Conservation (phyloP, 148 eudicot species). For the Rheum nobile region DNA sequence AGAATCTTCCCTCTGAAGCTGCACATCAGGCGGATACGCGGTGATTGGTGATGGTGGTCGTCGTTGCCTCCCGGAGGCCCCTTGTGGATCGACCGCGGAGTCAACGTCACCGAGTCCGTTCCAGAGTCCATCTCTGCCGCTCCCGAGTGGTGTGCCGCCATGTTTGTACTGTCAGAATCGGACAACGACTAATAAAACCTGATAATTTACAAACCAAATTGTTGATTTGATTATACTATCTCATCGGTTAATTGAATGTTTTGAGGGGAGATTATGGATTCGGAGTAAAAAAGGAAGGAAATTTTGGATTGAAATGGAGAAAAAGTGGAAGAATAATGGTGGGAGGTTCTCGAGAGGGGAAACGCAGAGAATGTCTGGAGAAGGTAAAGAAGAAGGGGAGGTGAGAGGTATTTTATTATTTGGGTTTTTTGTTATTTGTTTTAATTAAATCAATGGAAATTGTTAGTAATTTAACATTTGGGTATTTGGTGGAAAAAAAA, state of each 20-base stretch:
- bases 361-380: slow-evolving; percentile 1
- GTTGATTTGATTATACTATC: too few species aligned
- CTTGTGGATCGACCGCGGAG: too few species aligned
- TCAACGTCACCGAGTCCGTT: too few species aligned
- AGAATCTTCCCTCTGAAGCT: slow-evolving; percentile 88
- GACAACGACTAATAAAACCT: background rate
- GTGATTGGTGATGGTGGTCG: slow-evolving; percentile 6
- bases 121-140: slow-evolving; percentile 24
- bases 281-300: background rate
- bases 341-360: background rate
- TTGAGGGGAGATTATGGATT: too few species aligned
- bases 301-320: background rate
- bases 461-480: too few species aligned
- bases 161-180: background rate
- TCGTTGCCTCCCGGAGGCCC: slow-evolving; percentile 7
- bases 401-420: too few species aligned
- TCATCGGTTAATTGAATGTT: too few species aligned
- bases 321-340: background rate
- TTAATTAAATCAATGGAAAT: too few species aligned
- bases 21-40: slow-evolving; percentile 66
- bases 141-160: slow-evolving; percentile 10
- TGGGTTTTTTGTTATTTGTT: too few species aligned
- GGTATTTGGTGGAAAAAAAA: too few species aligned
- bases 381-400: background rate
- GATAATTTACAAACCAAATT: too few species aligned